Evolutionary conservation across 73 alveolate species (phyloP).

Genomic region (Diophrys appendiculata): DNA sequence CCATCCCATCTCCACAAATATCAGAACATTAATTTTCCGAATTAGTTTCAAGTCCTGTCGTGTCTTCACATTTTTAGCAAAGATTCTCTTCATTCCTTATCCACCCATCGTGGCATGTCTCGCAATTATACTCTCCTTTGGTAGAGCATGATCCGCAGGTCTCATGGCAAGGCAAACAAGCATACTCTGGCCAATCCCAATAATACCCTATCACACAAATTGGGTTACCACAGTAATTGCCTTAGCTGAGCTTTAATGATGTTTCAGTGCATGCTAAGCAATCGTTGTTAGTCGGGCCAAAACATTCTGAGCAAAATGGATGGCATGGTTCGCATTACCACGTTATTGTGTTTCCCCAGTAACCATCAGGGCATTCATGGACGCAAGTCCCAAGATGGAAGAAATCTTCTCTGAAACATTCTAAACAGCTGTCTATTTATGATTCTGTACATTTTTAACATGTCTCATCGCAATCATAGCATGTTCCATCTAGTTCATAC

Average conservation of each 20-base stretch:
- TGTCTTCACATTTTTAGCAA: background rate
- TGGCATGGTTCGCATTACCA: background rate
- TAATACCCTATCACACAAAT: background rate
- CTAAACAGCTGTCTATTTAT: background rate
- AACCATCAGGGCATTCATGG: constrained; percentile 8
- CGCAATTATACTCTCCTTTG: background rate
- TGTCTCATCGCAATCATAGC: background rate
- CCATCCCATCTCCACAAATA: background rate
- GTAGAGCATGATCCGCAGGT: background rate
- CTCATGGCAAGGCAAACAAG: background rate
- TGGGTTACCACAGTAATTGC: background rate
- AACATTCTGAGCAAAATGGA: constrained; percentile 4
- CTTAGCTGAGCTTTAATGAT: background rate
- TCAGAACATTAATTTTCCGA: background rate
- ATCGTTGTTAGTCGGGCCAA: background rate
- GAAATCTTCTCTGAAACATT: background rate
- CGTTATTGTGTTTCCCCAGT: constrained; percentile 7
- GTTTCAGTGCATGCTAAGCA: background rate
- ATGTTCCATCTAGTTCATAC: background rate
- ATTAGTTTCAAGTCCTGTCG: background rate
- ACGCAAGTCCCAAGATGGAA: constrained; percentile 3
- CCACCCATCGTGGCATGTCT: background rate
- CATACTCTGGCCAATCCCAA: background rate
- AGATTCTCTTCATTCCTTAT: background rate
- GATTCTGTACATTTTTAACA: background rate